Evolutionary conservation across 106 monocot species (phyloP).

Genomic region (Agapanthus africanus): DNA sequence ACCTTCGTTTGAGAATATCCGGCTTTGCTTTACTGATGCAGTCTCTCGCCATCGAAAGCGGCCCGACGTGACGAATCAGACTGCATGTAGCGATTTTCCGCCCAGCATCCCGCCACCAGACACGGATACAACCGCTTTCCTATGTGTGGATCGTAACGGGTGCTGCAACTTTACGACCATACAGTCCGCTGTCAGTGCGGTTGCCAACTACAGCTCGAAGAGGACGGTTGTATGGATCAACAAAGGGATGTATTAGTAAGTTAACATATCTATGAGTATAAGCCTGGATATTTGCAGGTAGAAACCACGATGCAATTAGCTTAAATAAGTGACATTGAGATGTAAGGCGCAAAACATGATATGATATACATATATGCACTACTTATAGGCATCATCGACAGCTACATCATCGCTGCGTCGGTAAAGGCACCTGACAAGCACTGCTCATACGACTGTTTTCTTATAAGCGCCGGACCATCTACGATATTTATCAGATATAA

Average conservation of each 20-base stretch:
- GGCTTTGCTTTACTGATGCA: neutral
- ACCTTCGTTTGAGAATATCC: constrained; percentile 5
- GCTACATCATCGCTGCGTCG: no score
- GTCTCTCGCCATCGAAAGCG: neutral
- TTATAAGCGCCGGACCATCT: no score
- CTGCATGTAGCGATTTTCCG: constrained; percentile 54
- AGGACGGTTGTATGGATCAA: constrained; percentile 88
- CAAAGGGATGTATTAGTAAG: constrained; percentile 83
- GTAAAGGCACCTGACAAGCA: no score
- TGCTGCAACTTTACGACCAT: constrained; percentile 87
- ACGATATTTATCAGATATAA: no score
- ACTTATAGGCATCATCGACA: no score
- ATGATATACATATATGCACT: no score
- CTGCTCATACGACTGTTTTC: no score
- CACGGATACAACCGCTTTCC: constrained; percentile 24
- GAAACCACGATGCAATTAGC: no score
- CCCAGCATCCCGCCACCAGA: constrained; percentile 48
- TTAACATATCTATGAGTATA: no score
- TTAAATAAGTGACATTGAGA: no score
- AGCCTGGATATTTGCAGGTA: no score
- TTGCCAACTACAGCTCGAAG: constrained; percentile 32
- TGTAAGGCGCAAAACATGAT: no score
- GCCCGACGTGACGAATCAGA: neutral
- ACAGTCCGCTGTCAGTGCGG: constrained; percentile 60
- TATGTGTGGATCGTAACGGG: constrained; percentile 78